Percentiles rank a stretch among this genome's conserved stretches.
Conservation (phyloP, 2,329 filamentous ascomycete species). For the Monosporascus sp. region DNA sequence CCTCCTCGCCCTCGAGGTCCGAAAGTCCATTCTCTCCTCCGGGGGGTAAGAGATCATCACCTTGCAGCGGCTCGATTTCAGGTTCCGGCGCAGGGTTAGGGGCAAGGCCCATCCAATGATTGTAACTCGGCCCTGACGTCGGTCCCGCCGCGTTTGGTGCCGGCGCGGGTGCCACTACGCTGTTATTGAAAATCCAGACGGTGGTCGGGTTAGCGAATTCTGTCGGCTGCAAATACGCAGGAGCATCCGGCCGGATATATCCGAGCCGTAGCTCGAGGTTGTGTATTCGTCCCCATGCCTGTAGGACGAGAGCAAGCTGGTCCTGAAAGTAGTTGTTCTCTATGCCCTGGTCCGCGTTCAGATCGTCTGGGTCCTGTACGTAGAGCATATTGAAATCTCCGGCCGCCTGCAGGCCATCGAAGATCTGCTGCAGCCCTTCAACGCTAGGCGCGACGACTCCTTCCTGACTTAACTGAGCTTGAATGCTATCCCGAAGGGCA, state of each 20-base stretch:
- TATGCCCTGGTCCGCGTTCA: background rate
- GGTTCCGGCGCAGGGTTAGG: no score
- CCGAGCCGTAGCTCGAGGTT: background rate
- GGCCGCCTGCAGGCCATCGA: background rate
- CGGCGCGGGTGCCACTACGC: no score
- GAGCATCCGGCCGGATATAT: background rate
- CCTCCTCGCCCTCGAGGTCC: no score
- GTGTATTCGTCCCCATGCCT: background rate
- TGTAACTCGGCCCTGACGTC: no score
- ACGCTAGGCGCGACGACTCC: background rate
- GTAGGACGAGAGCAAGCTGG: background rate
- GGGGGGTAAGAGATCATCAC: no score
- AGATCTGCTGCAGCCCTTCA: background rate
- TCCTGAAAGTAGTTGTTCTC: background rate
- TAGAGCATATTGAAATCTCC: background rate
- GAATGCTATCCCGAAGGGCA: conserved; percentile 9
- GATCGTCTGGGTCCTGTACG: background rate
- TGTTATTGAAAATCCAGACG: no score
- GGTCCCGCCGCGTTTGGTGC: no score
- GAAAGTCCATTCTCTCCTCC: no score
- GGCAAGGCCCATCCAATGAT: no score
- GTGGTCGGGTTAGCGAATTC: no score
- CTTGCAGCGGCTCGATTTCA: no score
- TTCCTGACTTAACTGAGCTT: conserved; percentile 4
- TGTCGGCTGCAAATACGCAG: no score